Percentiles rank a stretch among this genome's conserved stretches.
Evolutionary conservation across 345 rosid species (phyloP).

Genomic region (Camelina neglecta): DNA sequence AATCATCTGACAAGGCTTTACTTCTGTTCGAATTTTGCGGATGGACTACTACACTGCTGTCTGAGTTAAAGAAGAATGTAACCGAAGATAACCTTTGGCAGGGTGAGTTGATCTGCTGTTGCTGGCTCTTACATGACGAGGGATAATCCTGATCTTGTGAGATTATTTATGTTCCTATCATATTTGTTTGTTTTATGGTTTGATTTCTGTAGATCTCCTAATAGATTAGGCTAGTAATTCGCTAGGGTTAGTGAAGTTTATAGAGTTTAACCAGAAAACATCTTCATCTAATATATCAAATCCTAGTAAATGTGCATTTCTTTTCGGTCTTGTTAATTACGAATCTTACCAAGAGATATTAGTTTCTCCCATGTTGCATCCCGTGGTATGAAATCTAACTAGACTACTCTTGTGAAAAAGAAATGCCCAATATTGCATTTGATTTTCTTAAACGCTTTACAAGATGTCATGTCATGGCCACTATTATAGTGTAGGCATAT

Average conservation of each 20-base stretch:
- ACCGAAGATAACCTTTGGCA: slow-evolving; percentile 48
- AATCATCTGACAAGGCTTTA: slow-evolving; percentile 80
- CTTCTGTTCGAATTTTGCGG: slow-evolving; percentile 85
- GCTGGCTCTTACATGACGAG: not conserved
- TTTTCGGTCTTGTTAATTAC: not conserved
- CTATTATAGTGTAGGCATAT: not conserved
- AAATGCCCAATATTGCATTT: slow-evolving; percentile 18
- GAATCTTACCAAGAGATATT: not conserved
- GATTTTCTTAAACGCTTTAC: slow-evolving; percentile 2
- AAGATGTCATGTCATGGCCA: not conserved
- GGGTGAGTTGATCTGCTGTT: slow-evolving; percentile 47
- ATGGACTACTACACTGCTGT: slow-evolving; percentile 63
- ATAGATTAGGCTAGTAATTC: slow-evolving; percentile 4
- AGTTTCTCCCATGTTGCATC: not conserved
- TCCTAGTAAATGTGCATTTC: slow-evolving; percentile 3
- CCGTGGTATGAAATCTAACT: not conserved
- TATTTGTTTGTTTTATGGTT: not conserved
- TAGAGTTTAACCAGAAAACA: not conserved
- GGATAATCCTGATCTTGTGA: slow-evolving; percentile 9
- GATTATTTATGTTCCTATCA: slow-evolving; percentile 6
- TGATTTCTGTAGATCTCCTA: not conserved
- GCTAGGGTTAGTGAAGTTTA: slow-evolving; percentile 7
- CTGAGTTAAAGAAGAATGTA: slow-evolving; percentile 49
- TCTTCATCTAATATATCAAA: not conserved
- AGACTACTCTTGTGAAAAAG: not conserved